These are phyloP conservation scores for Globisporangium heterothallicum DNA, from an alignment of 352 stramenopile species.

Conservation along the genomic window DNA sequence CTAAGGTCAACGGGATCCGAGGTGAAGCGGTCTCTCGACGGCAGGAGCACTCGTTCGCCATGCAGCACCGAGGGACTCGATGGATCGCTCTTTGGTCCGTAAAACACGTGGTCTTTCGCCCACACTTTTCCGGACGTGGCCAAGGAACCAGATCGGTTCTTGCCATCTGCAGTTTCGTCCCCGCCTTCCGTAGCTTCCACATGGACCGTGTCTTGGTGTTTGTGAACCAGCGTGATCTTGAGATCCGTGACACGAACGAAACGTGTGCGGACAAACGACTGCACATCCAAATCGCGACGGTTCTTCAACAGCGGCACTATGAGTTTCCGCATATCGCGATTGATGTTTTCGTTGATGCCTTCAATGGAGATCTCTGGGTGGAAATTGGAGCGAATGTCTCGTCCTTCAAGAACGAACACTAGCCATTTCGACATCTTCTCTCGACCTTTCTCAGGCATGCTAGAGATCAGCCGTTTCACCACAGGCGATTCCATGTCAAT, in stretches of 20 bases:
- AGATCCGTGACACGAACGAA: conserved; percentile 62
- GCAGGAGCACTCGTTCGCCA: conserved; percentile 23
- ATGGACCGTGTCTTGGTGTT: conserved; percentile 55
- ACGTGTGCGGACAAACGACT: conserved; percentile 51
- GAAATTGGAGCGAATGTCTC: conserved; percentile 68
- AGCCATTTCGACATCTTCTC: conserved; percentile 75
- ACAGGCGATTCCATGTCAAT: conserved; percentile 79
- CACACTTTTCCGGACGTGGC: conserved; percentile 23
- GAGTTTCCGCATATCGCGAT: conserved; percentile 55
- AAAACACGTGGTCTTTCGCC: conserved; percentile 61
- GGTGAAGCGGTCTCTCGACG: conserved; percentile 42
- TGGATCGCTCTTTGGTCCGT: conserved; percentile 55
- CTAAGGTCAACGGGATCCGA: conserved; percentile 61
- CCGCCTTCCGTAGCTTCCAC: conserved; percentile 23
- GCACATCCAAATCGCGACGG: conserved; percentile 58
- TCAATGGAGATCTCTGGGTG: conserved; percentile 68
- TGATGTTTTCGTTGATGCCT: conserved; percentile 56
- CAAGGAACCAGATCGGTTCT: not conserved
- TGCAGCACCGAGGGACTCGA: conserved; percentile 60
- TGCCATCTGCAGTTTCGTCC: conserved; percentile 3
- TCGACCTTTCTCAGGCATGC: conserved; percentile 51
- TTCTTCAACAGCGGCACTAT: conserved; percentile 74
- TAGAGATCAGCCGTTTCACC: conserved; percentile 57
- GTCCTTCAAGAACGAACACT: conserved; percentile 59
- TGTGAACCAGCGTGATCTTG: conserved; percentile 59